Conservation (phyloP, 805 yeast genomes). For the Spathaspora girioi region DNA sequence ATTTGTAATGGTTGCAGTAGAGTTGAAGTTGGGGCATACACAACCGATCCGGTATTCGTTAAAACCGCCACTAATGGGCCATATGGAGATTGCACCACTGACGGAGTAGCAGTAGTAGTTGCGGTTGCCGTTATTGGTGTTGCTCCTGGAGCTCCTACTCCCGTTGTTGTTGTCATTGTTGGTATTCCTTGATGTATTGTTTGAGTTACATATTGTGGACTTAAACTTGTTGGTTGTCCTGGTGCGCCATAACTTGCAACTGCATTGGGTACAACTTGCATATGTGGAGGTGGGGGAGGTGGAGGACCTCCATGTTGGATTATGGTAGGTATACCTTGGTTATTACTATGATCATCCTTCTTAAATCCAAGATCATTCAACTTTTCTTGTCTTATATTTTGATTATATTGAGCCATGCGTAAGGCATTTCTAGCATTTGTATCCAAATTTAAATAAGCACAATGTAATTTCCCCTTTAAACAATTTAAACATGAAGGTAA, state of each 20-base stretch:
- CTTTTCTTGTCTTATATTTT: conserved; percentile 25
- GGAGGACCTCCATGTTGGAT: neutral
- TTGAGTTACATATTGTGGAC: neutral
- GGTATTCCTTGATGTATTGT: neutral
- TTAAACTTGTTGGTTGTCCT: neutral
- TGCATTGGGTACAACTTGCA: neutral
- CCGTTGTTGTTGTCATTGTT: neutral
- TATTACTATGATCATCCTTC: conserved; percentile 2
- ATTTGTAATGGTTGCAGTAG: conserved; percentile 2
- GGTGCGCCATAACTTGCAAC: neutral
- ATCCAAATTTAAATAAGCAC: conserved; percentile 45
- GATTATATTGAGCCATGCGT: conserved; percentile 47
- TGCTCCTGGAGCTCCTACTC: neutral
- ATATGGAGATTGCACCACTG: conserved; percentile 20
- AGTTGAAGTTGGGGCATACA: conserved; percentile 9
- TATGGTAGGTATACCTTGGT: neutral
- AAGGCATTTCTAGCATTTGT: conserved; percentile 47
- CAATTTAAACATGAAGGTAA: conserved; percentile 49
- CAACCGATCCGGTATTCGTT: conserved; percentile 13
- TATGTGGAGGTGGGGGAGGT: conserved; percentile 1
- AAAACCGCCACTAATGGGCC: conserved; percentile 24
- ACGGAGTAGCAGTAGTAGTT: neutral
- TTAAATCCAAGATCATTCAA: conserved; percentile 9
- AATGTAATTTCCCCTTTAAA: conserved; percentile 41
- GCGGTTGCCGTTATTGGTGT: conserved; percentile 1